A percentile compares a stretch with the other conserved stretches of the same genome.
Evolutionary conservation across 352 stramenopile genomes (phyloP).

Genomic region (Pythium oligandrum): DNA sequence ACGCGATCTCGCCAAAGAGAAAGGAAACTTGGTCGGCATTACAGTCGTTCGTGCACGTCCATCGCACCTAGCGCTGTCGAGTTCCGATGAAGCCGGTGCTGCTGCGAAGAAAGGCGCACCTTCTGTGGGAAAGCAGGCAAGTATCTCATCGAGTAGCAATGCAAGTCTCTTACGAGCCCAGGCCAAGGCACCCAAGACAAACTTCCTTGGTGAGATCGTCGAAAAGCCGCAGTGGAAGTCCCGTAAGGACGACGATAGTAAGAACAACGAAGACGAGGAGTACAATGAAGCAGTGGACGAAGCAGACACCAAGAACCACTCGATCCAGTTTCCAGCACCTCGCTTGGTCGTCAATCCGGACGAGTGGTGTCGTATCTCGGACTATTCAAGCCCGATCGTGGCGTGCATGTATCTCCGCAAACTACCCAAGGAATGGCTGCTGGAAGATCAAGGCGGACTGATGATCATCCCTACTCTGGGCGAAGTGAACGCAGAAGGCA

Average conservation of each 20-base stretch:
- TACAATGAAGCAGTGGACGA: too few relatives aligned
- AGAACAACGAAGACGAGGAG: slow-evolving; percentile 1
- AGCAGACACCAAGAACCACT: neutral
- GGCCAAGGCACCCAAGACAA: slow-evolving; percentile 49
- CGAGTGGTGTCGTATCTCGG: slow-evolving; percentile 66
- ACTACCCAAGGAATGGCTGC: slow-evolving; percentile 58
- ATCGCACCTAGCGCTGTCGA: too few relatives aligned
- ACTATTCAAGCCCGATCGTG: slow-evolving; percentile 46
- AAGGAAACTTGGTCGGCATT: slow-evolving; percentile 55
- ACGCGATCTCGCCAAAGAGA: slow-evolving; percentile 53
- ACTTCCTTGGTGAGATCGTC: slow-evolving; percentile 65
- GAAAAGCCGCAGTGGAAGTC: slow-evolving; percentile 37
- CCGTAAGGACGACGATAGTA: neutral
- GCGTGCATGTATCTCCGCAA: slow-evolving; percentile 64
- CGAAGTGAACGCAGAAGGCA: slow-evolving; percentile 58
- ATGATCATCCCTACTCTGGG: slow-evolving; percentile 75
- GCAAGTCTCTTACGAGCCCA: slow-evolving; percentile 38
- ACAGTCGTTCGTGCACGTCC: slow-evolving; percentile 30
- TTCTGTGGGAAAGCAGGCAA: too few relatives aligned
- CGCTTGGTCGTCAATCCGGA: slow-evolving; percentile 72
- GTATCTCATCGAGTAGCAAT: slow-evolving; percentile 12
- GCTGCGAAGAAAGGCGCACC: too few relatives aligned
- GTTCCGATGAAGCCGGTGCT: too few relatives aligned
- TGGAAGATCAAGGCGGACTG: slow-evolving; percentile 40
- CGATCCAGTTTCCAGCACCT: slow-evolving; percentile 30